These are phyloP conservation scores for Craterostigma plantagineum DNA, from an alignment of 257 asterid species.

Conservation along the genomic window DNA sequence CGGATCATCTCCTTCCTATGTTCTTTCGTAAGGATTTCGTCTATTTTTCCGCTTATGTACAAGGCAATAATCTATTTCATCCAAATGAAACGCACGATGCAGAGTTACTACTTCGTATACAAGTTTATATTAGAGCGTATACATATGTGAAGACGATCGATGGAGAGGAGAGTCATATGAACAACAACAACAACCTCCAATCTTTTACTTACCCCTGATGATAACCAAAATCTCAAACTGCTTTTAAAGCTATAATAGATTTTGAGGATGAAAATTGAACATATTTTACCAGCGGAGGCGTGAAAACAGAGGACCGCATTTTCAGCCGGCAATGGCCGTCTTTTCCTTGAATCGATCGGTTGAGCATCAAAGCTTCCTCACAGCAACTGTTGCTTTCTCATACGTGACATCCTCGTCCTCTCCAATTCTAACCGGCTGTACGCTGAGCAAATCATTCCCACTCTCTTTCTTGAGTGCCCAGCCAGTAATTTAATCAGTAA, in stretches of 20 bases:
- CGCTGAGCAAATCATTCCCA: conserved; percentile 29
- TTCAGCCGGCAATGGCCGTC: conserved; percentile 78
- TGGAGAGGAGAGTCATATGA: too few species aligned
- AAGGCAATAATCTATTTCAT: conserved; percentile 32
- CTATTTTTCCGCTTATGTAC: conserved; percentile 52
- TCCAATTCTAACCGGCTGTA: conserved; percentile 28
- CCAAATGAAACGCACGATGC: not conserved
- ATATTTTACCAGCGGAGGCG: conserved; percentile 11
- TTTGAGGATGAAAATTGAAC: not conserved
- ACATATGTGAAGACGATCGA: too few species aligned
- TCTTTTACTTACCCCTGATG: too few species aligned
- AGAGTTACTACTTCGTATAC: not conserved
- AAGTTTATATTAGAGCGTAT: too few species aligned
- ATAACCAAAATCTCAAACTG: too few species aligned
- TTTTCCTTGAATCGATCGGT: conserved; percentile 49
- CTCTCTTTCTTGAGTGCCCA: conserved; percentile 25
- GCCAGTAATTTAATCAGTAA: too few species aligned
- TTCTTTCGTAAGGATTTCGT: conserved; percentile 26
- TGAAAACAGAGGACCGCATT: conserved; percentile 64
- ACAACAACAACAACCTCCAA: too few species aligned
- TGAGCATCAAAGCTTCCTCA: conserved; percentile 37
- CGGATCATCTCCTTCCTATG: conserved; percentile 52
- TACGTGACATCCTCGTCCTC: conserved; percentile 31
- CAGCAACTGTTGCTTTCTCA: conserved; percentile 28
- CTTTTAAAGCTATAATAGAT: too few species aligned